phyloP scores from a whole-genome alignment of 2,329 filamentous ascomycete genomes.

The Monilinia aucupariae region DNA sequence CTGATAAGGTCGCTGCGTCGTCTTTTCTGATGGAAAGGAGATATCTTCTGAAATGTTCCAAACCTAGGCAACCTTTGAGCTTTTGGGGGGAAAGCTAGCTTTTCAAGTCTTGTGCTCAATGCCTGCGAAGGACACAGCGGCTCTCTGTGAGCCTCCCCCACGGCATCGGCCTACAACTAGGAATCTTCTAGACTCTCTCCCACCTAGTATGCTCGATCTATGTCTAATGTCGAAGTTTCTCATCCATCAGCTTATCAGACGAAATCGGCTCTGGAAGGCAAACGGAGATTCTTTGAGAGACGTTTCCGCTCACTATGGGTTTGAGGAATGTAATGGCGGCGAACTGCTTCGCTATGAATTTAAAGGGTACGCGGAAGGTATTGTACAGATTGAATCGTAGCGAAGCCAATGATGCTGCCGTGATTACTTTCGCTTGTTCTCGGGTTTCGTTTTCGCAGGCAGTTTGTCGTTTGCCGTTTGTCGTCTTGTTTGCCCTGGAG shows the following conservation, averaged over 20 bases:
- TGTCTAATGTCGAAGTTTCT: neutral
- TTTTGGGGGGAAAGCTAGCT: neutral
- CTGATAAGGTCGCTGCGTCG: neutral
- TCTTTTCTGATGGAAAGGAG: neutral
- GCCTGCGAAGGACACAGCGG: constrained; percentile 12
- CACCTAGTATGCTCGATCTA: neutral
- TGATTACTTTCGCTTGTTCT: neutral
- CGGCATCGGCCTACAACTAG: constrained; percentile 15
- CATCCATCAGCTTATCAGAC: neutral
- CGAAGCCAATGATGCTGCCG: neutral
- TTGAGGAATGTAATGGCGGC: constrained; percentile 4
- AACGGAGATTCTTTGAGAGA: neutral
- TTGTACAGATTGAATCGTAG: neutral
- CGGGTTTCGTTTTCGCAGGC: neutral
- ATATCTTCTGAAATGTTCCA: neutral
- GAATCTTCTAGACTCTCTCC: constrained; percentile 6
- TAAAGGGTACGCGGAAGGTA: neutral
- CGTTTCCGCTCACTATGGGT: neutral
- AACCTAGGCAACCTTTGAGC: neutral
- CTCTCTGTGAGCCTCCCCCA: constrained; percentile 16
- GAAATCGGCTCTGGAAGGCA: neutral
- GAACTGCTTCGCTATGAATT: neutral
- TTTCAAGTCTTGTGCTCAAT: constrained; percentile 8
- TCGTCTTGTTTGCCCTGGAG: constrained; percentile 1
- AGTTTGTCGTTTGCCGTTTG: neutral